Base-by-base conservation (phyloP, 192 early-diverging fungal species). In the Kickxella alabastrina region DNA sequence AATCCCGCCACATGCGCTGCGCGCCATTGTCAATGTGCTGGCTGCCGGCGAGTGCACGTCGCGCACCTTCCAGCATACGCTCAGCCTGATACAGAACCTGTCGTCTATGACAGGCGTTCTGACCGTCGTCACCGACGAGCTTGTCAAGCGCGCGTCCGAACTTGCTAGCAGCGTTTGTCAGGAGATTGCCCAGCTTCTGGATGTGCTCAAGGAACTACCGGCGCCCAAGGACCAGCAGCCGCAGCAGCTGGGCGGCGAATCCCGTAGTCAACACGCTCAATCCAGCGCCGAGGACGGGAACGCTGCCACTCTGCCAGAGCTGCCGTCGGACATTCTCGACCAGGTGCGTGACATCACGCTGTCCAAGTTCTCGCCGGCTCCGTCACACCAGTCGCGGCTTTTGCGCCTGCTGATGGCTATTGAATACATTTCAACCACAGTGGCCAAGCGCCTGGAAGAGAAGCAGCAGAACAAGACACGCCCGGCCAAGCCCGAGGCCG, bases 51-150 rank as follows among this genome's bases (percentile, higher is more conserved):
- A 92, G 64, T 92, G 90, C 58, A 89, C 96, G 17, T 84, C 87
- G 56, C 87, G 86, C 50, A 98, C 92, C 2, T 98, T 97, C 85
- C 92, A 95, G 75, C 90, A 86, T 58, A 93, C 91, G 3, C 76
- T 96, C 6, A 80, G 85, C 28, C 86, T 93, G 22, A 92, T 98
- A 42, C 92, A 93, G 57, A 84, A 95, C 44, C 73, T 98, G 25
- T 87, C 87, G 6, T 72, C 82, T 5, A 65, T 92, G 37, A 58
- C 79, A 5, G 86, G 82, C 27, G 82, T 87, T 6, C 63, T 79
- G 22, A 81, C 85, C 3, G 80, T 87, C 9, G 88, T 98, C 34
- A 87, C 86, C 1, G 68, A 83, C n/a, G 90, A 94, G 79, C 69
- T 98, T 2, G 68, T 87, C 32, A 70, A 63, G 10, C 81, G 81